Evolutionary conservation across 2,329 filamentous ascomycete species (phyloP), one percentile per base, ranked within the genome.

Genomic region (Penicillium frequentans): DNA sequence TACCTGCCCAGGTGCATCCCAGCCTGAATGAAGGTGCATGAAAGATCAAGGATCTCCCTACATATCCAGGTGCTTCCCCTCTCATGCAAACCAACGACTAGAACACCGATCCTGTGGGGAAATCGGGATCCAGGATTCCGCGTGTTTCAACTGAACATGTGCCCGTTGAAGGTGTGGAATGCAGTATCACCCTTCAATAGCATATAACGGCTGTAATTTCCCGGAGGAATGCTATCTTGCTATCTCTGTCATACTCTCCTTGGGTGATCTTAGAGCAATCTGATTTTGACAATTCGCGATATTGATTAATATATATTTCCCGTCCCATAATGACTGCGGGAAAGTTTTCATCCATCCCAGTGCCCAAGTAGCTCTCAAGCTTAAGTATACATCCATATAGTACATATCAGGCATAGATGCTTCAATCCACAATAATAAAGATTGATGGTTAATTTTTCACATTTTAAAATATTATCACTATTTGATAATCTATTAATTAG

Each of bases 111-210:
- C 7, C 55, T 60, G 47, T 44, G 55, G 57, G 42, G 33, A 37
- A 35, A 54, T 54, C 23, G 33, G 27, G 42, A 52, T 52, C 19
- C 24, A 16, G 52, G 21, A 62, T 58, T 59, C 55, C 54, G 43
- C 54, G 33, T 64, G 57, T 65, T 54, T 62, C 56, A 58, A 37
- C 19, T 24, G 49, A n/a, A 62, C 57, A 59, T 56, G 56, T 59
- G 54, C 26, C 35, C 14, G 6, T 37, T 23, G 27, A 50, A 50
- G 33, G 48, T 19, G 31, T 21, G 48, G 48, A 50, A 50, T 50
- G 48, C 23, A 39, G 33, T 42, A n/a, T 42, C 39, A 42, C 39
- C 48, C 48, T 42, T 33, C 10, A 13, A 42, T 50, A 8, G 33
- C 35, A n/a, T n/a, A 39, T 11, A 27, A 23, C 35, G 10, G n/a